Base-by-base conservation (phyloP, 495 filamentous ascomycete genomes). In the Podospora australis region DNA sequence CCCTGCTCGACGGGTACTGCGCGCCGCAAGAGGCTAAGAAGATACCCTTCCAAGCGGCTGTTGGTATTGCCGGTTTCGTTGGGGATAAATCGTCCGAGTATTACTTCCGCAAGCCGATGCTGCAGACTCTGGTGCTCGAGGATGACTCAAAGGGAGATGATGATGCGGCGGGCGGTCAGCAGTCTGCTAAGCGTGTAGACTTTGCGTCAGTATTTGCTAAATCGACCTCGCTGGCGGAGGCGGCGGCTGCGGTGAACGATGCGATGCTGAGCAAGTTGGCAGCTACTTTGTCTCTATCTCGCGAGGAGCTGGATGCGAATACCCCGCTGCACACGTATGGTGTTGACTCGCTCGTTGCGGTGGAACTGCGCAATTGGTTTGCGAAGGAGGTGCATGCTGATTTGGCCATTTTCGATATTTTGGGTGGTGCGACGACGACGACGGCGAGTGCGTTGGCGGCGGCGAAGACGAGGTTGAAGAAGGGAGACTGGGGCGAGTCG, bases 401-500 rank as follows among this genome's bases (percentile, higher is more conserved):
- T 7, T 32, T 53, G 10, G 16, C 21, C 6, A 40, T 76, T 9
- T 67, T 78, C 52, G 72, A 75, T 23, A 69, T 79, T 22, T 64
- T 75, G 35, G 29, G 29, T n/a, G n/a, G n/a, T n/a, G n/a, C n/a
- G n/a, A n/a, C n/a, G n/a, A n/a, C n/a, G n/a, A n/a, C n/a, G n/a
- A n/a, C n/a, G n/a, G n/a, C n/a, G n/a, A n/a, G n/a, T n/a, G n/a
- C n/a, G n/a, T n/a, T n/a, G n/a, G n/a, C n/a, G n/a, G n/a, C n/a
- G n/a, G n/a, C n/a, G n/a, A n/a, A n/a, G n/a, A n/a, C n/a, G n/a
- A n/a, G n/a, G n/a, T n/a, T n/a, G n/a, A n/a, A n/a, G n/a, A n/a
- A n/a, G n/a, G n/a, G n/a, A n/a, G n/a, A n/a, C n/a, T n/a, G n/a
- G n/a, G n/a, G n/a, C n/a, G n/a, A n/a, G n/a, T n/a, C n/a, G n/a